Conservation (phyloP, 2,329 filamentous ascomycete genomes). For the Coniosporium tulheliwenetii region DNA sequence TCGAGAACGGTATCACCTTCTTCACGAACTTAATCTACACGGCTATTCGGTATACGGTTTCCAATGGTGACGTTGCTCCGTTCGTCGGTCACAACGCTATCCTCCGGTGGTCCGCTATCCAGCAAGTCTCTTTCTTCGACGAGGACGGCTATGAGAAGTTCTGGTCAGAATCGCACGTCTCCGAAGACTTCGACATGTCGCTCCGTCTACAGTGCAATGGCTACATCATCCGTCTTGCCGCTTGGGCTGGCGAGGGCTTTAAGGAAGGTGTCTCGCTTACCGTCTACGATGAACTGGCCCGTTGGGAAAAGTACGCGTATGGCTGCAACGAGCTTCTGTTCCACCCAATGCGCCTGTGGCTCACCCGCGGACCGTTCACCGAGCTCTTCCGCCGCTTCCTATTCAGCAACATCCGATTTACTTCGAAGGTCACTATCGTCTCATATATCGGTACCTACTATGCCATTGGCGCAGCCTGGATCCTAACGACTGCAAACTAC, state of each 20-base stretch:
- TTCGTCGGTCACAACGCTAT: slow-evolving; percentile 71
- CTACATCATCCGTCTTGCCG: slow-evolving; percentile 52
- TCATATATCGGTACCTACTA: slow-evolving; percentile 60
- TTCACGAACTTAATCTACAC: slow-evolving; percentile 69
- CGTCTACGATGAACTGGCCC: slow-evolving; percentile 54
- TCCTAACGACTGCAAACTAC: slow-evolving; percentile 55
- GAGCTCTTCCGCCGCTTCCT: slow-evolving; percentile 47
- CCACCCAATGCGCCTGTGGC: slow-evolving; percentile 48
- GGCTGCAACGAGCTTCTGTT: slow-evolving; percentile 59
- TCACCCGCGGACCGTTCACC: slow-evolving; percentile 47
- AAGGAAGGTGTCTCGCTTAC: slow-evolving; percentile 60
- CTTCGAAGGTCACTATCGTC: slow-evolving; percentile 56
- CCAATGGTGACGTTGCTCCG: slow-evolving; percentile 55
- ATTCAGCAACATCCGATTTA: slow-evolving; percentile 43
- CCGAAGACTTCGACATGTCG: slow-evolving; percentile 64
- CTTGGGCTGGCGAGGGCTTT: slow-evolving; percentile 55
- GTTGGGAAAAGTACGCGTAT: slow-evolving; percentile 62
- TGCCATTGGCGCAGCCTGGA: slow-evolving; percentile 50
- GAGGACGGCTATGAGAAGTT: slow-evolving; percentile 48
- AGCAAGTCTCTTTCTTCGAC: slow-evolving; percentile 39
- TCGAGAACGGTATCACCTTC: slow-evolving; percentile 64
- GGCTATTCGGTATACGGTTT: slow-evolving; percentile 54
- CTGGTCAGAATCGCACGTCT: slow-evolving; percentile 64
- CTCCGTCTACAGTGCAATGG: slow-evolving; percentile 54
- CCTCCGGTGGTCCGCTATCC: slow-evolving; percentile 51